These are phyloP conservation scores for Diatrype stigma DNA, from an alignment of 2,329 filamentous ascomycete species.

Conservation along the genomic window DNA sequence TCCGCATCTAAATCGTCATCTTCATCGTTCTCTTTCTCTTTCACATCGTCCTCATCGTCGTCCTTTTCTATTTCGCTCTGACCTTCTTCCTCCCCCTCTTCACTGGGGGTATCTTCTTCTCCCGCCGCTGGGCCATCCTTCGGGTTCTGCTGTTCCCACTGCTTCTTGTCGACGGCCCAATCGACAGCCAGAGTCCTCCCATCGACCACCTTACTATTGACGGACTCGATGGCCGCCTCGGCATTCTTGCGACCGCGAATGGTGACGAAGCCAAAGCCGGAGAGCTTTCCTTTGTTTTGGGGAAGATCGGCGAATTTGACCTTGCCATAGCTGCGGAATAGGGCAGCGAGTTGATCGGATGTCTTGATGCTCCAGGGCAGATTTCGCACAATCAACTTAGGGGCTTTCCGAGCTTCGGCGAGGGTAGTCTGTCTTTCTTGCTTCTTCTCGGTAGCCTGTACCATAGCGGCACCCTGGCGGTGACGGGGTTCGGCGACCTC, in stretches of 20 bases:
- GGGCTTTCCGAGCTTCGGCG: conserved; percentile 56
- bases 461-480: conserved; percentile 38
- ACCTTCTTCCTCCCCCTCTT: conserved; percentile 37
- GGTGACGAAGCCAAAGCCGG: conserved; percentile 91
- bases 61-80: too few species aligned
- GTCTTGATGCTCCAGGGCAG: conserved; percentile 94
- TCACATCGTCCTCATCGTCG: conserved; percentile 28
- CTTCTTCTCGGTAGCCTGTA: conserved; percentile 51
- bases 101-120: conserved; percentile 22
- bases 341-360: conserved; percentile 69
- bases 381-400: conserved; percentile 86
- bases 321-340: conserved; percentile 88
- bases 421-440: conserved; percentile 56
- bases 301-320: conserved; percentile 85
- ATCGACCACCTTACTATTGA: conserved; percentile 89
- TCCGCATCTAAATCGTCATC: conserved; percentile 40
- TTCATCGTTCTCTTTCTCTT: conserved; percentile 25
- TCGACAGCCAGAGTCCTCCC: conserved; percentile 88
- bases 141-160: conserved; percentile 71
- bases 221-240: conserved; percentile 74
- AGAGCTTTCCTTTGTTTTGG: conserved; percentile 68
- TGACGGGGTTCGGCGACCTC: conserved; percentile 86
- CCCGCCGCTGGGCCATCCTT: conserved; percentile 37
- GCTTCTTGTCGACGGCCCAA: conserved; percentile 90
- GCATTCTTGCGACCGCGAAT: conserved; percentile 86